Evolutionary conservation across 345 rosid species (phyloP).

Genomic region (Eucalyptus tenuipes): DNA sequence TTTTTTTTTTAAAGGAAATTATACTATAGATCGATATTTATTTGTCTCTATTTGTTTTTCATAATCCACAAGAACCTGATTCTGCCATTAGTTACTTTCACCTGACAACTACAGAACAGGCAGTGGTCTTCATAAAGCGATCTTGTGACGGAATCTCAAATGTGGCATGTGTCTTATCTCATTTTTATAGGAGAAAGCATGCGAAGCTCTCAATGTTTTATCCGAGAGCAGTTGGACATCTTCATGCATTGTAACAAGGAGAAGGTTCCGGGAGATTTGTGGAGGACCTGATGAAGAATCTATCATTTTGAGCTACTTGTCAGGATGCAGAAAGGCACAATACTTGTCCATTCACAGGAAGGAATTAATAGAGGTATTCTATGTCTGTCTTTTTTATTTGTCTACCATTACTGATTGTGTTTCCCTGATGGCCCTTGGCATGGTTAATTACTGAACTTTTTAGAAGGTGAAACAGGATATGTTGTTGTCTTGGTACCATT

Average conservation of each 20-base stretch:
- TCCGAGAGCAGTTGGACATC: constrained; percentile 53
- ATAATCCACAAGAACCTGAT: neutral
- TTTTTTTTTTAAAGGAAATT: neutral
- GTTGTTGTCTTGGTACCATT: neutral
- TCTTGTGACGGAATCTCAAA: neutral
- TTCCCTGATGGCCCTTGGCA: neutral
- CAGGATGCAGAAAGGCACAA: constrained; percentile 46
- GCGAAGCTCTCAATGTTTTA: constrained; percentile 20
- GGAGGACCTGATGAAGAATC: constrained; percentile 53
- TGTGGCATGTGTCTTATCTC: neutral
- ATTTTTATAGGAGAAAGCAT: constrained; percentile 40
- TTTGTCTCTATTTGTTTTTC: neutral
- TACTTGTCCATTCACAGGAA: constrained; percentile 38
- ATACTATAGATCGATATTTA: neutral
- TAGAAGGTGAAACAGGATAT: neutral
- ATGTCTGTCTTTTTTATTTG: neutral
- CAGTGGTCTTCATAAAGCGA: neutral
- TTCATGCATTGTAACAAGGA: constrained; percentile 52
- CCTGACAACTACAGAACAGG: neutral
- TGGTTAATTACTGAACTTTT: neutral
- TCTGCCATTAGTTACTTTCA: neutral
- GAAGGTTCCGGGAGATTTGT: constrained; percentile 46
- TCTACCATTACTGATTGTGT: neutral
- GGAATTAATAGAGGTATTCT: constrained; percentile 56
- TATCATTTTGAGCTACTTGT: constrained; percentile 55